phyloP scores from a whole-genome alignment of 352 stramenopile genomes.

The Pythium sp. region DNA sequence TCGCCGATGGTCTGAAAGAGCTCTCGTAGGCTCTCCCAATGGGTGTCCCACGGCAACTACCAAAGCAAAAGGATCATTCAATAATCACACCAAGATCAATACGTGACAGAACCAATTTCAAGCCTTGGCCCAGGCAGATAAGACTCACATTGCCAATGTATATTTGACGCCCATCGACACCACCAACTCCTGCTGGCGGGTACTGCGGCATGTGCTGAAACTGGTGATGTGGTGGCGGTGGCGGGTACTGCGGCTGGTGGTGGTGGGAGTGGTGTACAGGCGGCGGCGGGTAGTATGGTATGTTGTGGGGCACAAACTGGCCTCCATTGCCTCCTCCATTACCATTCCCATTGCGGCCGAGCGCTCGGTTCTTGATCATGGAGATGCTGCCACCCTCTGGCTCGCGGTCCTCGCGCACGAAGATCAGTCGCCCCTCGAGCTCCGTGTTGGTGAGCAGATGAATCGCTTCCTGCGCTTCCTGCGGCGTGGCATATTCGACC shows the following conservation, averaged over 20 bases:
- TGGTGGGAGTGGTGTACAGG: conserved; percentile 9
- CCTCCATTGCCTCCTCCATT: neutral
- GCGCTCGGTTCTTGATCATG: conserved; percentile 48
- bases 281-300: conserved; percentile 9
- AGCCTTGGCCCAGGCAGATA: neutral
- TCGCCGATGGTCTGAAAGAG: conserved; percentile 60
- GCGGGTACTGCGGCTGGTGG: conserved; percentile 2
- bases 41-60: conserved; percentile 66
- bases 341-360: neutral
- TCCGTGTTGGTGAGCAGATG: conserved; percentile 90
- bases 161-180: conserved; percentile 41
- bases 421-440: conserved; percentile 88
- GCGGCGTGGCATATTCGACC: conserved; percentile 57
- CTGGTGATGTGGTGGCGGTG: conserved; percentile 3
- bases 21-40: conserved; percentile 70
- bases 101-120: neutral
- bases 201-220: conserved; percentile 2
- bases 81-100: conserved; percentile 28
- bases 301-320: neutral
- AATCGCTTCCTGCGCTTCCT: conserved; percentile 88
- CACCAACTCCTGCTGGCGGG: conserved; percentile 5
- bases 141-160: conserved; percentile 75
- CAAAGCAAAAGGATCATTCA: neutral
- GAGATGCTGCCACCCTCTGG: conserved; percentile 68
- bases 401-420: conserved; percentile 86